phyloP scores from a whole-genome alignment of 2,329 filamentous ascomycete species.

The Sarocladium strictum region DNA sequence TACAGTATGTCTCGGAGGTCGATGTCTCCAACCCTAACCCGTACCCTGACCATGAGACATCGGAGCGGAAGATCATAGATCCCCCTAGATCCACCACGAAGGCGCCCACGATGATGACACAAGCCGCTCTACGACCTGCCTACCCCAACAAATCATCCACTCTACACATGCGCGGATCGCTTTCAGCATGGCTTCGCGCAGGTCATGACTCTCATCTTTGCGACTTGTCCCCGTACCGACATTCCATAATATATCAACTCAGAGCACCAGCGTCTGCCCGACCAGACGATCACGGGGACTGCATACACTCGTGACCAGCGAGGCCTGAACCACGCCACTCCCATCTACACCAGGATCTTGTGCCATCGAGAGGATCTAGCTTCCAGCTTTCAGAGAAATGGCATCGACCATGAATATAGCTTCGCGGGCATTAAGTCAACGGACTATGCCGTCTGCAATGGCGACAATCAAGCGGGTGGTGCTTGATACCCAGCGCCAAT shows the following conservation, averaged over 20 bases:
- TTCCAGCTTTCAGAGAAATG: slow-evolving; percentile 25
- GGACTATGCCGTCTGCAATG: neutral
- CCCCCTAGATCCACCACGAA: neutral
- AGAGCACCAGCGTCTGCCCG: neutral
- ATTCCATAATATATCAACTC: too few relatives aligned
- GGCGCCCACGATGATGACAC: slow-evolving; percentile 5
- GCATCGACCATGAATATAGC: neutral
- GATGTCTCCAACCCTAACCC: too few relatives aligned
- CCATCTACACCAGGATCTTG: too few relatives aligned
- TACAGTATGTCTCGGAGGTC: too few relatives aligned
- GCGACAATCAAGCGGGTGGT: neutral
- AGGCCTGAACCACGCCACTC: too few relatives aligned
- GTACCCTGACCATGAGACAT: neutral
- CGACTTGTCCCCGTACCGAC: too few relatives aligned
- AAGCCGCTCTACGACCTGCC: neutral
- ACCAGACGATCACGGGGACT: neutral
- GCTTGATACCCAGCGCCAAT: neutral
- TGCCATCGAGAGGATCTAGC: too few relatives aligned
- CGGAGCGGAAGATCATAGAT: neutral
- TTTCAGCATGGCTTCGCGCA: neutral
- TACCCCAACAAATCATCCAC: neutral
- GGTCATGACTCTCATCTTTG: neutral
- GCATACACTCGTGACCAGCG: too few relatives aligned
- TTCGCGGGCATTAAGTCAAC: neutral
- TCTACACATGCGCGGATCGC: neutral